Evolutionary conservation across 768 basidiomycete species (phyloP), one percentile per base, ranked within the genome.

Genomic region (Calocybe cyanea): DNA sequence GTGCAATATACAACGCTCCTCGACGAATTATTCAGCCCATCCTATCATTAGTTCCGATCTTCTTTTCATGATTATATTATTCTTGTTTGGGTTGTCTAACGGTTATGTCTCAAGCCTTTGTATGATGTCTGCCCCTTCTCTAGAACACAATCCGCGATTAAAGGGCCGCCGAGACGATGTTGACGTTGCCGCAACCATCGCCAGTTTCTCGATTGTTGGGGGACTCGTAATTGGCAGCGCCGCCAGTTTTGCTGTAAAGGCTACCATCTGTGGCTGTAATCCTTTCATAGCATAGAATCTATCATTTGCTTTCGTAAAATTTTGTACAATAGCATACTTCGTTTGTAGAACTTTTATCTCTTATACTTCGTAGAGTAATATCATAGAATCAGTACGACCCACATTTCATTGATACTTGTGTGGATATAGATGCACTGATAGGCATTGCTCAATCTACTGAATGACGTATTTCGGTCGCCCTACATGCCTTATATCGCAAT

Each of bases 41-140:
- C 76, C 83, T 2, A 53, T 85, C 49, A 83, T 94, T 69, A 82
- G 69, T 63, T 92, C 90, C 2, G 92, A 95, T 58, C 39, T 78
- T 30, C 38, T 83, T 9, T 95, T 81, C 69, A 81, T 94, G 78
- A 24, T 78, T 19, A 76, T 93, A 43, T 65, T 95, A 9, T 66
- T 88, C 40, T 45, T 65, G 1, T 89, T 93, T 58, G 91, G 88
- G n/a, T 59, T 78, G 37, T 79, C 87, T 7, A 92, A 89, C 52
- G 93, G 92, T 32, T 91, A 87, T 59, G 65, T 92, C 21, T 80
- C 81, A 10, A 87, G 84, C 50, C 53, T 87, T 45, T 83, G 82
- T 59, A 81, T 92, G 79, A 92, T 95, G 70, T 72, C 86, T 23
- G 88, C 84, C 8, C 80, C 92, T 2, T 92, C 89, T 2, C 65